Evolutionary conservation across 805 yeast genomes (phyloP).

Genomic region (Starmerella apis): DNA sequence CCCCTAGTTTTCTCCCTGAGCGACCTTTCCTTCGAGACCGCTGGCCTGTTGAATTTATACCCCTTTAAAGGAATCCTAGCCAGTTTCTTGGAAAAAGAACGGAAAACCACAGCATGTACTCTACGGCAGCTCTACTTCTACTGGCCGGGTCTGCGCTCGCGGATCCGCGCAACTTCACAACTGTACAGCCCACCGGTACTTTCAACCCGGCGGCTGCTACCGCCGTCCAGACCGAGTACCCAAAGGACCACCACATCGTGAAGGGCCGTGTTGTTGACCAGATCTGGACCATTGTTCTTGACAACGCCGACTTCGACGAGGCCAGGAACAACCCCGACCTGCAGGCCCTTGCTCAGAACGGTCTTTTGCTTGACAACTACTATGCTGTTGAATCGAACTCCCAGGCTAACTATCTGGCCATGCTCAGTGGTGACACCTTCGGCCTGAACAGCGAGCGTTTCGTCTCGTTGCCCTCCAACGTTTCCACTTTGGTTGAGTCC

Average conservation of each 20-base stretch:
- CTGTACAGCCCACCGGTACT: conserved; percentile 27
- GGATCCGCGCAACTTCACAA: conserved; percentile 25
- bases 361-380: conserved; percentile 42
- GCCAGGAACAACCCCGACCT: conserved; percentile 40
- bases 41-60: conserved; percentile 11
- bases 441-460: conserved; percentile 41
- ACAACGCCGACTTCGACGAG: conserved; percentile 43
- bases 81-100: conserved; percentile 7
- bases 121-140: conserved; percentile 19
- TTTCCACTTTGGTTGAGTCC: conserved; percentile 42
- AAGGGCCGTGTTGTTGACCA: conserved; percentile 28
- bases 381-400: conserved; percentile 46
- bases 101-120: conserved; percentile 14
- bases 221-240: conserved; percentile 28
- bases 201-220: conserved; percentile 28
- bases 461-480: conserved; percentile 38
- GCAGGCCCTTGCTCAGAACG: conserved; percentile 37
- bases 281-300: conserved; percentile 39
- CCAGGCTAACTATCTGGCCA: conserved; percentile 44
- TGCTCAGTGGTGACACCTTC: conserved; percentile 44
- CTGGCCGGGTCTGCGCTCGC: conserved; percentile 25
- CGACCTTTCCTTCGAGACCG: conserved; percentile 5
- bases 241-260: conserved; percentile 28
- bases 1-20: neutral
- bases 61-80: conserved; percentile 6